phyloP scores from a whole-genome alignment of 2,329 filamentous ascomycete genomes.

The Waltergamsia citrina region DNA sequence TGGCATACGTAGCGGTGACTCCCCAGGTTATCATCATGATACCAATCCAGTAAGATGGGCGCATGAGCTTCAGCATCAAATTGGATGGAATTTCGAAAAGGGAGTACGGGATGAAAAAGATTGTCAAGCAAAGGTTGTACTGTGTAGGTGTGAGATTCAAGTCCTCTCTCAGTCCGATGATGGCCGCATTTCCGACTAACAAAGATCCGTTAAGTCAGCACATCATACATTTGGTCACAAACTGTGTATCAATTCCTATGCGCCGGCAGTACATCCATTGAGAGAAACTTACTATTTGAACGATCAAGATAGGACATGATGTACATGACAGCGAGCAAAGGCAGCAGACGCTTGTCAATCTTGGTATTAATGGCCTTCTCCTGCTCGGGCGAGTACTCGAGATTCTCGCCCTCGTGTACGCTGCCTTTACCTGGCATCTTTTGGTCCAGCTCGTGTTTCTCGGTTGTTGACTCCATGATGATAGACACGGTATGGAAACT shows the following conservation, averaged over 20 bases:
- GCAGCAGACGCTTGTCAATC: constrained; percentile 1
- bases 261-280: background rate
- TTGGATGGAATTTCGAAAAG: constrained; percentile 21
- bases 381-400: background rate
- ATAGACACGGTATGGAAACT: too few relatives aligned
- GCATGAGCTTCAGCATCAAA: constrained; percentile 14
- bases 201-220: background rate
- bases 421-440: background rate
- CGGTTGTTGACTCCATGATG: too few relatives aligned
- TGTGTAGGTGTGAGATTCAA: constrained; percentile 45
- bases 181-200: constrained; percentile 52
- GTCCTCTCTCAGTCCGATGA: constrained; percentile 70
- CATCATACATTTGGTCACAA: background rate
- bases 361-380: background rate
- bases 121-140: constrained; percentile 3
- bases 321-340: constrained; percentile 2
- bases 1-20: background rate
- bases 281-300: constrained; percentile 1
- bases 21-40: constrained; percentile 6
- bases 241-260: background rate
- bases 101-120: constrained; percentile 56
- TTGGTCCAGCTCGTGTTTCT: background rate
- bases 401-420: background rate
- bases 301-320: constrained; percentile 3
- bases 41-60: constrained; percentile 6